Evolutionary conservation across 192 early-diverging fungal species (phyloP).

Genomic region (Backusella tuberculispora): DNA sequence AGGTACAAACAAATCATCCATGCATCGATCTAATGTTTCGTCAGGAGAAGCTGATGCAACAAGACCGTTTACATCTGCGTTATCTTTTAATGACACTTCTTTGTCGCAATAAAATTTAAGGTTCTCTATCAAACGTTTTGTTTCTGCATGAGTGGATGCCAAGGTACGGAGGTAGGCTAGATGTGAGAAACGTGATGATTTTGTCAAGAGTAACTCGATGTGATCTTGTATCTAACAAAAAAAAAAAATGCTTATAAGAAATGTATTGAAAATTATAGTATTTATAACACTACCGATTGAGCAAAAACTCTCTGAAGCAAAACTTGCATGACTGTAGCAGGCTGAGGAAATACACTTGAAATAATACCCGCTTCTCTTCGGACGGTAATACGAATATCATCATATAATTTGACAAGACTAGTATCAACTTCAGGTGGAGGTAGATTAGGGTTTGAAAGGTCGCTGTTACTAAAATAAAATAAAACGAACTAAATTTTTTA

Average conservation of each 20-base stretch:
- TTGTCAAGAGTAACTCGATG: slow-evolving; percentile 77
- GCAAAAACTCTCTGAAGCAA: slow-evolving; percentile 95
- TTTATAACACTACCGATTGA: slow-evolving; percentile 71
- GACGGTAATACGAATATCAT: slow-evolving; percentile 82
- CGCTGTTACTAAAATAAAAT: slow-evolving; percentile 40
- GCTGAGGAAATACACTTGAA: slow-evolving; percentile 92
- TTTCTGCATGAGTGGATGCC: slow-evolving; percentile 72
- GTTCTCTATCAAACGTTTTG: slow-evolving; percentile 71
- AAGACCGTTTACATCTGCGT: slow-evolving; percentile 46
- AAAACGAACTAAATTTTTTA: not conserved
- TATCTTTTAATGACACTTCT: slow-evolving; percentile 41
- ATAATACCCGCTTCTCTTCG: slow-evolving; percentile 90
- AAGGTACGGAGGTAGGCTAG: slow-evolving; percentile 82
- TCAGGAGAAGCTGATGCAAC: slow-evolving; percentile 59
- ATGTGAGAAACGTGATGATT: slow-evolving; percentile 72
- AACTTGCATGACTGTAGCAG: slow-evolving; percentile 87
- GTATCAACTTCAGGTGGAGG: slow-evolving; percentile 70
- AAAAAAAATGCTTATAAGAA: not conserved
- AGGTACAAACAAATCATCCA: slow-evolving; percentile 95
- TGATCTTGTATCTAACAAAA: slow-evolving; percentile 80
- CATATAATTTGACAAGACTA: slow-evolving; percentile 75
- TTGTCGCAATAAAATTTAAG: slow-evolving; percentile 80
- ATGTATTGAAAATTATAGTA: not conserved
- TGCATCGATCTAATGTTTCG: slow-evolving; percentile 81
- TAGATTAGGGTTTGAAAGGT: slow-evolving; percentile 53